Percentiles rank a stretch among this genome's conserved stretches.
Conservation (phyloP, 768 basidiomycete genomes). For the Clavulina sp. region DNA sequence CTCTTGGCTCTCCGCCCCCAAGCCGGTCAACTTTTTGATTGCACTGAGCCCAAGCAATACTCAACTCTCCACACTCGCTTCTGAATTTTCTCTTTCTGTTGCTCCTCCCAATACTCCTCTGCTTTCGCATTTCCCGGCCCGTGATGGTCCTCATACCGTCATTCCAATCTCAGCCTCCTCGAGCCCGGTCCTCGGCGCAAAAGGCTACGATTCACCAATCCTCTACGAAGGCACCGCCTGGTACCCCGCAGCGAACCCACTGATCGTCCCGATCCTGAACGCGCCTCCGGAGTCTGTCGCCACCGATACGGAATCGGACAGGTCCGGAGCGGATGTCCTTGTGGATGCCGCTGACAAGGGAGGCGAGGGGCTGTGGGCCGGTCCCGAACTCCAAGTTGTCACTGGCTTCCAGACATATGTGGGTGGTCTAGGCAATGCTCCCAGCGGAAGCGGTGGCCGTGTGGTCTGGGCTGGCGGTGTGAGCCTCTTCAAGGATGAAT, state of each 20-base stretch:
- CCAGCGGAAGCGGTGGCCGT: constrained; percentile 60
- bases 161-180: constrained; percentile 26
- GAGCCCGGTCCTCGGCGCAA: constrained; percentile 27
- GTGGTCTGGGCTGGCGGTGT: constrained; percentile 68
- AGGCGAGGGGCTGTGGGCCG: constrained; percentile 72
- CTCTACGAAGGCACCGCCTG: constrained; percentile 64
- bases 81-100: constrained; percentile 84
- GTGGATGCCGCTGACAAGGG: constrained; percentile 56
- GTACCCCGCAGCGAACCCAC: constrained; percentile 52
- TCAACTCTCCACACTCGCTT: constrained; percentile 54
- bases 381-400: constrained; percentile 56
- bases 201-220: too few species aligned
- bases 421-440: too few species aligned
- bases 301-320: constrained; percentile 34
- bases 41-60: constrained; percentile 62
- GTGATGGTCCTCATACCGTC: constrained; percentile 42
- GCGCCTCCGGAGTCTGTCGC: constrained; percentile 65
- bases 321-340: constrained; percentile 40
- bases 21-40: constrained; percentile 60
- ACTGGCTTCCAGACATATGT: constrained; percentile 77
- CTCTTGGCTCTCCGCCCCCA: constrained; percentile 39
- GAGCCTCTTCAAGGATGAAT: constrained; percentile 63
- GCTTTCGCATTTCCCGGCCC: constrained; percentile 70
- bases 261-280: constrained; percentile 63
- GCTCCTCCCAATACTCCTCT: constrained; percentile 72